Conservation (phyloP, 306 rosid species). For the Lathyrus oleraceus region DNA sequence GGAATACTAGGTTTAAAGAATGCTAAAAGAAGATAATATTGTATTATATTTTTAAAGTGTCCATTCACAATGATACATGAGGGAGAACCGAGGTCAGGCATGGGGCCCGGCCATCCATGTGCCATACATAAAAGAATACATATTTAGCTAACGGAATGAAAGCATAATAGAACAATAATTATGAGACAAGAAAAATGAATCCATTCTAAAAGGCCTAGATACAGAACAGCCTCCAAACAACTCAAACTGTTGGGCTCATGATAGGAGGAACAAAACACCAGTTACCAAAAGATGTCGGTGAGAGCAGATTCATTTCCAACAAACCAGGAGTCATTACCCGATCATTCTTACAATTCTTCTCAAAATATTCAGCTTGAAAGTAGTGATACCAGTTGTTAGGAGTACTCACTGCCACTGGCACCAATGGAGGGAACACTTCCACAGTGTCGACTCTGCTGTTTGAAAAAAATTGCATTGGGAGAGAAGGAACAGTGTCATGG, state of each 20-base stretch:
- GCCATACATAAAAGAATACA: no score
- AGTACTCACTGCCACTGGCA: neutral
- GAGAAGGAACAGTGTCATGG: neutral
- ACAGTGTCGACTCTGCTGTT: neutral
- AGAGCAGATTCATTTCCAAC: slow-evolving; percentile 44
- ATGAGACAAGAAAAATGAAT: no score
- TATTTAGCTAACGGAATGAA: no score
- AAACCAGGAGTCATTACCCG: slow-evolving; percentile 10
- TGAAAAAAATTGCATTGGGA: neutral
- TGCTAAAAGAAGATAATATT: no score
- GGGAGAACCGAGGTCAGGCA: no score
- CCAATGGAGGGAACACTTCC: neutral
- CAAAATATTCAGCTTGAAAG: slow-evolving; percentile 36
- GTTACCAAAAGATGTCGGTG: slow-evolving; percentile 46
- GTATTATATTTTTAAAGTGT: no score
- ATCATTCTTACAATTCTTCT: slow-evolving; percentile 11
- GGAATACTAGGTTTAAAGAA: no score
- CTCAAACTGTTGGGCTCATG: slow-evolving; percentile 46
- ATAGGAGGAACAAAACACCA: slow-evolving; percentile 49
- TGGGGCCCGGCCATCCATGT: no score
- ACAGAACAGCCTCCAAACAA: slow-evolving; percentile 30
- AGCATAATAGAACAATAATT: no score
- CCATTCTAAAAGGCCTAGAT: slow-evolving; percentile 13
- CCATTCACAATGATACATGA: no score
- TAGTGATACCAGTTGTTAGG: slow-evolving; percentile 38